Evolutionary conservation across 2,329 filamentous ascomycete genomes (phyloP), one percentile per base, ranked within the genome.

Genomic region (Cryphonectria radicalis): DNA sequence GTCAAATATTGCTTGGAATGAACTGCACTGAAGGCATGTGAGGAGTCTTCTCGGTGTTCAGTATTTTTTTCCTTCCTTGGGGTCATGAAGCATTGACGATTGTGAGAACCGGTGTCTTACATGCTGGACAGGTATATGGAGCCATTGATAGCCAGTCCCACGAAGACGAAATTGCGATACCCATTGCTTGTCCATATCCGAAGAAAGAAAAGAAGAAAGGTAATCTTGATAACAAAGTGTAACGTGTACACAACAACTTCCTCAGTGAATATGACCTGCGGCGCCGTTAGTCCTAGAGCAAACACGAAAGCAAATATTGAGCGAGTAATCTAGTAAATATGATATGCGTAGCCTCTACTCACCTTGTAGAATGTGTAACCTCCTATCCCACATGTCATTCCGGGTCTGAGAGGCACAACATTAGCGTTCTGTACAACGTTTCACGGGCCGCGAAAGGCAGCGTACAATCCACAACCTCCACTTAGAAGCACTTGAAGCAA

Each of bases 161-260:
- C 64, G 25, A 66, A n/a, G 28, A 66, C 64, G 53, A 55, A 66
- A 19, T 55, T 66, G 10, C 53, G 63, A 19, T 35, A 55, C 32
- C 28, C 28, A 4, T 32, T 55, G 8, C 37, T 46, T 14, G 32
- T 25, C 17, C 43, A 66, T 14, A 66, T 46, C 13, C 64, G 46
- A 19, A 66, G 64, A 22, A 37, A 66, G 28, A 66, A 66, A 6
- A 66, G 46, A 40, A 55, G 64, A 37, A 66, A 66, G 2, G 64
- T 66, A 8, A 53, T 66, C 17, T 66, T 66, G 32, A 66, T 66
- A n/a, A 37, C 53, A 32, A 66, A 55, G 10, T 66, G 64, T 25
- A 66, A 25, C 32, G 37, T 37, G 25, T 66, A 55, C 8, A 55
- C 53, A 11, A 55, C 46, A 10, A 40, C 7, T 35, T 66, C 64